Conservation (phyloP, 2,329 filamentous ascomycete genomes). For the Pestalotiopsis sp. region DNA sequence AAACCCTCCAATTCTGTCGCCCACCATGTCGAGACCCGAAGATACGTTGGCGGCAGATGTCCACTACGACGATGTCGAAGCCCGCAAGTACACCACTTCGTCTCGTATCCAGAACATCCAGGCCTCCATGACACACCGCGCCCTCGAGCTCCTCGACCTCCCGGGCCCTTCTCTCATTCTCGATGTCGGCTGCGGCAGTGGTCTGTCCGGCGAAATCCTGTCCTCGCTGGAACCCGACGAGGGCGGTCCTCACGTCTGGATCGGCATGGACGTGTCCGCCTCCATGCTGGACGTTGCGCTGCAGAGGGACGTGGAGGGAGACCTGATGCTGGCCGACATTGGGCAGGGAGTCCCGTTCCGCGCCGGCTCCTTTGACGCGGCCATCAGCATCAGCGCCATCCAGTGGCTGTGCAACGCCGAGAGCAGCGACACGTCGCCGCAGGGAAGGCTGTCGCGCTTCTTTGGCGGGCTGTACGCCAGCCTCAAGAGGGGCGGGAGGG, state of each 20-base stretch:
- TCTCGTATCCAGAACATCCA: conserved; percentile 97
- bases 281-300: conserved; percentile 97
- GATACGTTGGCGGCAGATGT: conserved; percentile 95
- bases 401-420: conserved; percentile 99
- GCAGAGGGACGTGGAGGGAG: conserved; percentile 88
- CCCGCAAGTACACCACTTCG: conserved; percentile 95
- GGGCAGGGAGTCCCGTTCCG: conserved; percentile 95
- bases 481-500: conserved; percentile 80
- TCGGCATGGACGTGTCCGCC: conserved; percentile 94
- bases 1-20: conserved; percentile 9
- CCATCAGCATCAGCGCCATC: conserved; percentile 93
- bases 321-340: conserved; percentile 92
- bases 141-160: conserved; percentile 88
- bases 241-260: conserved; percentile 88
- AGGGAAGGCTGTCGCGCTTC: conserved; percentile 79
- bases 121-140: conserved; percentile 89
- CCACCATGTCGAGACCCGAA: conserved; percentile 93
- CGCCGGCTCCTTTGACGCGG: conserved; percentile 89
- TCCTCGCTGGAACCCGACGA: conserved; percentile 70
- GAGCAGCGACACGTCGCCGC: conserved; percentile 79
- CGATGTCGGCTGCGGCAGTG: conserved; percentile 95
- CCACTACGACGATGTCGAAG: conserved; percentile 95
- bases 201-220: conserved; percentile 91
- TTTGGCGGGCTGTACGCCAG: conserved; percentile 91
- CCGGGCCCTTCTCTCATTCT: conserved; percentile 82